Evolutionary conservation across 129 eudicot species (phyloP).

Genomic region (sunflower (Helianthus annuus)): DNA sequence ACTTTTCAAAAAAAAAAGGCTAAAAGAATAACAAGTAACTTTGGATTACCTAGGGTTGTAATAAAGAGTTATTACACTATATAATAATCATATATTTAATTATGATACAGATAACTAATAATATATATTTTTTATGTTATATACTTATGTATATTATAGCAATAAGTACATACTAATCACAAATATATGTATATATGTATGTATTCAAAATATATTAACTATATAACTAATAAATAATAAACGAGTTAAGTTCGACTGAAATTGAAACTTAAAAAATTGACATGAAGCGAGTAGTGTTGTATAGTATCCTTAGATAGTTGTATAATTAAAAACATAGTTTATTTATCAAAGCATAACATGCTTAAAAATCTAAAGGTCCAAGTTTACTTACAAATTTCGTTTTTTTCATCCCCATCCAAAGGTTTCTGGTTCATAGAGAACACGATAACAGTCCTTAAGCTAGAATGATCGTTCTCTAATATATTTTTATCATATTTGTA

Average conservation of each 20-base stretch:
- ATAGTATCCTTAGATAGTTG: not conserved
- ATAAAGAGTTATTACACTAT: too few relatives aligned
- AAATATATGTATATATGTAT: too few relatives aligned
- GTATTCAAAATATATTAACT: too few relatives aligned
- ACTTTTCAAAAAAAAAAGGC: not conserved
- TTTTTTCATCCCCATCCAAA: constrained; percentile 29
- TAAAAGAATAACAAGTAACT: not conserved
- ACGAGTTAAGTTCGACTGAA: too few relatives aligned
- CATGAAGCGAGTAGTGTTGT: not conserved
- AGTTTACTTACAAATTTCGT: constrained; percentile 43
- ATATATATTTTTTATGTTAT: too few relatives aligned
- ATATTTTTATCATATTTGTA: constrained; percentile 16
- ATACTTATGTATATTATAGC: too few relatives aligned
- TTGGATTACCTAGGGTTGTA: too few relatives aligned
- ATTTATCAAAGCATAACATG: not conserved
- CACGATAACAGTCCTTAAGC: constrained; percentile 30
- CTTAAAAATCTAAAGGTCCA: not conserved
- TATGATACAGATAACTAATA: too few relatives aligned
- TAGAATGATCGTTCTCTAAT: constrained; percentile 12
- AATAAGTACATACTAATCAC: too few relatives aligned
- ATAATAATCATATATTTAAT: too few relatives aligned
- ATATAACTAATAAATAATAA: too few relatives aligned
- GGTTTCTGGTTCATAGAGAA: constrained; percentile 31
- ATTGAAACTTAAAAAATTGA: too few relatives aligned
- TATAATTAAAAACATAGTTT: not conserved